Base-by-base conservation (phyloP, 306 rosid genomes). In the Glycine latifolia region DNA sequence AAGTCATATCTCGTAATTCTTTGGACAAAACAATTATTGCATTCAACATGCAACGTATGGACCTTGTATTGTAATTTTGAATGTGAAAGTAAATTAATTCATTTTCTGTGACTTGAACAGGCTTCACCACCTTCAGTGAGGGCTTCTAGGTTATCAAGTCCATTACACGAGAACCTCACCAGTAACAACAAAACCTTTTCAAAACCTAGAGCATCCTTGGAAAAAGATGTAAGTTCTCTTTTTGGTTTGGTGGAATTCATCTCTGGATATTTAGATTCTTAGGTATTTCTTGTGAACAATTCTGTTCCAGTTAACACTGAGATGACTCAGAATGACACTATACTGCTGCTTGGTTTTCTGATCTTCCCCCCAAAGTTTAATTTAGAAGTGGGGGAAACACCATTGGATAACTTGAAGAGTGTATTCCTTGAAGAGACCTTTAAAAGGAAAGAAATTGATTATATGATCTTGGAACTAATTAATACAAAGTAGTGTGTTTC, bases 171-270 rank as follows among this genome's bases (percentile, higher is more conserved):
- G 33, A n/a, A 43, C 14, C 52, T 43, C 72, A 67, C 72, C 52
- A 8, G 52, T 67, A 43, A 43, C 35, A n/a, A 15, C 3, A 67
- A 41, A 14, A 9, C 53, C 3, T 67, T 2, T 67, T 67, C 72
- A 67, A 67, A 10, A 41, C 72, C 43, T 67, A 67, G 72, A 67
- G 49, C 72, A 43, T 67, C 72, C 31, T 15, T 67, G 52, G 72
- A 67, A 43, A 67, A 67, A 43, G 72, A 67, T 43, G 72, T 67
- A 41, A 67, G 71, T 71, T 20, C 41, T 66, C 59, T 50, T 67
- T 55, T 43, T 43, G 11, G 71, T 65, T 65, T 37, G 48, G 48
- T 14, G 48, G 49, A 37, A 65, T 62, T 33, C 33, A 33, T 67
- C 50, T 15, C 6, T 41, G 33, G 50, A 39, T 43, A 41, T 15